Base-by-base conservation (phyloP, 2,329 filamentous ascomycete species). In the Cladosporium sp. region DNA sequence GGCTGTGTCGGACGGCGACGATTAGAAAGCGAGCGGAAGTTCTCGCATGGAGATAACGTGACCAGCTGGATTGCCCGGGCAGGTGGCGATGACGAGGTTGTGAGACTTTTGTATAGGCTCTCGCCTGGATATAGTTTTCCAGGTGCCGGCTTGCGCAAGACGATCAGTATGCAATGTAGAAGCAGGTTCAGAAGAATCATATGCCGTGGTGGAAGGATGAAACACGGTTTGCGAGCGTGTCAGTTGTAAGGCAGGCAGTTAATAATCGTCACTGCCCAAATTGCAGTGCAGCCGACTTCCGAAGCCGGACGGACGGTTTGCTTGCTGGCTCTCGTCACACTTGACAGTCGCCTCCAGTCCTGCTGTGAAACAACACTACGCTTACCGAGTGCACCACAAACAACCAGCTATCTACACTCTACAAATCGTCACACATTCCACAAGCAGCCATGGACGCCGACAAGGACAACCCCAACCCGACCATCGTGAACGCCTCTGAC, bases 401-500 rank as follows among this genome's bases (percentile, higher is more conserved):
- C n/a, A 21, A 46, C 6, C 37, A n/a, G 37, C n/a, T n/a, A 23
- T 14, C 52, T 31, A 56, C 29, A 56, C 29, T 21, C 52, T 23
- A 21, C 4, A 56, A 29, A 6, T 31, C 52, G 29, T 33, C 40
- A 21, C 29, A 18, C 37, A 52, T 55, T 58, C 55, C 65, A 50
- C 18, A 21, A 21, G 2, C 53, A 67, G 68, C 33, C 65, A 77
- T 78, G 72, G 75, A 83, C 66, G 71, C 76, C 72, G 78, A 81
- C 75, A 82, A 83, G 75, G 80, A 84, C 73, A 97, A 97, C 79
- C 92, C 91, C 69, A 98, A 99, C 81, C 95, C 95, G 64, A 96
- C 92, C 69, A 93, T 99, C 76, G 83, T 98, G 74, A 96, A 89
- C 79, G 86, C 88, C 62, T 91, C 92, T 52, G 92, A 98, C 80